Base-by-base conservation (phyloP, 2,329 filamentous ascomycete species). In the Alternaria arborescens region DNA sequence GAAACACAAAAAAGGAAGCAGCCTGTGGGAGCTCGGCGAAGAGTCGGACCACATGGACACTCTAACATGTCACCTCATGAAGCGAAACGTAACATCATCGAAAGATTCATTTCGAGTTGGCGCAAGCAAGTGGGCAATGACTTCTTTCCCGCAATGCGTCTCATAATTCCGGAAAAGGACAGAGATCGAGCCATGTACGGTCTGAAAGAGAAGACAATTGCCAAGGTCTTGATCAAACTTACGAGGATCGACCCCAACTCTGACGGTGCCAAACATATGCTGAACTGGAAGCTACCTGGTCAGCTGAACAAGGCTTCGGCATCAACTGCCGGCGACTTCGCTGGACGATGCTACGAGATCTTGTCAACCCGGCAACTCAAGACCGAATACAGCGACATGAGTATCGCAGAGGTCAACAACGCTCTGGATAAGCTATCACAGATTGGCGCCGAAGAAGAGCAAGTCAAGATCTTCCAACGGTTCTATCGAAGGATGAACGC, bases 401-500 rank as follows among this genome's bases (percentile, higher is more conserved):
- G 87, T 3, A 91, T 99, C 64, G 91, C 88, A 14, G 92, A 97
- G 71, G 94, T 98, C 55, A 99, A 99, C 72, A 88, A 90, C 60
- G 85, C 91, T 70, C 83, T 99, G 1, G 93, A 99, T 77, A 85
- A 86, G 69, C 83, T 99, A 30, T 89, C 93, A 0, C 86, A 86
- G 1, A 89, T 90, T 0, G 86, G 88, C 0, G 91, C 91, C 53
- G 94, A 98, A 80, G 86, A 91, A n/a, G 87, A 94, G 64, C 94
- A 98, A 70, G 76, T 93, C 41, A 89, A 89, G 0, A 90, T 99
- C 34, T 87, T 98, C 68, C 86, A 91, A 65, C 85, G 88, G 5
- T 97, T 98, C 74, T 98, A 98, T 78, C 86, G 89, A 46, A 86
- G 87, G 24, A 98, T 98, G 95, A 96, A 96, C 69, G 87, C 95